These are phyloP conservation scores for Paraphoma sp. DNA, from an alignment of 2,329 filamentous ascomycete species.

Conservation along the genomic window DNA sequence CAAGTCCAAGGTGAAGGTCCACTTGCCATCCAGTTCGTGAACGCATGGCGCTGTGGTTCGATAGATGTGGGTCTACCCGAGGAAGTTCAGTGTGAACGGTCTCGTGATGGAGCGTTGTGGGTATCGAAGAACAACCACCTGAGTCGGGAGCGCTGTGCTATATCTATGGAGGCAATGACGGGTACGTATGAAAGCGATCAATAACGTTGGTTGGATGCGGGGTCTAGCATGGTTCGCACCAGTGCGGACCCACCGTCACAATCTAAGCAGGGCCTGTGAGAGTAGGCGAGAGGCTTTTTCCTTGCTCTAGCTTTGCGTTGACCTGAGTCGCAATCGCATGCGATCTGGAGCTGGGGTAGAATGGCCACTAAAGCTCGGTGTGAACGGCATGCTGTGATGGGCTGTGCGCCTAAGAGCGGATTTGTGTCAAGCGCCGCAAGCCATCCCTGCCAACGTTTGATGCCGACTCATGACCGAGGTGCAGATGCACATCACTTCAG, in stretches of 20 bases:
- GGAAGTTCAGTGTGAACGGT: slow-evolving; percentile 17
- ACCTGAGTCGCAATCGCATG: slow-evolving; percentile 36
- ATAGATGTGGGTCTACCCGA: slow-evolving; percentile 20
- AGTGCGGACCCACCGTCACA: slow-evolving; percentile 38
- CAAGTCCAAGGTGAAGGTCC: not conserved
- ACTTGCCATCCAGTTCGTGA: slow-evolving; percentile 50
- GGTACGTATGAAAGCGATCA: slow-evolving; percentile 24
- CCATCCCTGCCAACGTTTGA: slow-evolving; percentile 9
- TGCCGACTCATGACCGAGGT: slow-evolving; percentile 39
- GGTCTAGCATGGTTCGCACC: slow-evolving; percentile 45
- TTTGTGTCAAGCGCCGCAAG: slow-evolving; percentile 32
- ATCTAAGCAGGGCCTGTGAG: slow-evolving; percentile 29
- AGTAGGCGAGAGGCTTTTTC: slow-evolving; percentile 30
- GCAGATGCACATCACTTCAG: slow-evolving; percentile 25
- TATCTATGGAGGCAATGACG: slow-evolving; percentile 37
- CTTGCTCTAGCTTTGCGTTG: slow-evolving; percentile 33
- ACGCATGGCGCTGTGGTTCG: slow-evolving; percentile 36
- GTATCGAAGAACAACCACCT: slow-evolving; percentile 28
- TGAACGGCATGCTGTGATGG: slow-evolving; percentile 20
- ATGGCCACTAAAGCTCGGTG: slow-evolving; percentile 21
- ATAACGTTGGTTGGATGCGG: slow-evolving; percentile 39
- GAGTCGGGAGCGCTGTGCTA: slow-evolving; percentile 33
- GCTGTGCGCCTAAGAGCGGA: slow-evolving; percentile 8
- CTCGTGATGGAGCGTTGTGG: slow-evolving; percentile 29
- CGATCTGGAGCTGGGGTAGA: slow-evolving; percentile 41